A percentile compares a stretch with the other conserved stretches of the same genome.
phyloP scores from a whole-genome alignment of 441 rosid genomes.

The Heliophila coronopifolia region DNA sequence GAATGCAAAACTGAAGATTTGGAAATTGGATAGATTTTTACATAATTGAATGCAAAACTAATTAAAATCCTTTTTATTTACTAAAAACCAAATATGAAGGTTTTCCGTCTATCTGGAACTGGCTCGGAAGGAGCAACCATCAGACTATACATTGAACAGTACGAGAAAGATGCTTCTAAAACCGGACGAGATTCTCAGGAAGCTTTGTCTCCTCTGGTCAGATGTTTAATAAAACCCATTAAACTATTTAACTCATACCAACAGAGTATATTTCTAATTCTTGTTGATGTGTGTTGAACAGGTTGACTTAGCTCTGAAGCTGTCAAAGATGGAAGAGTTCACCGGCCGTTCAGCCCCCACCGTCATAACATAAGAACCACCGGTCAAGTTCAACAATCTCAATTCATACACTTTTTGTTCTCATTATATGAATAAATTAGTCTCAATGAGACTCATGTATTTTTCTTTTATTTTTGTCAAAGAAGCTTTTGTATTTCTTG shows the following conservation, averaged over 20 bases:
- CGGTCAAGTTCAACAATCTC: not conserved
- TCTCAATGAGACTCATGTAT: conserved; percentile 12
- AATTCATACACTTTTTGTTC: conserved; percentile 3
- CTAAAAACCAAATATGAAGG: conserved; percentile 34
- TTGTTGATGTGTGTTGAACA: conserved; percentile 31
- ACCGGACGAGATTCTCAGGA: conserved; percentile 82
- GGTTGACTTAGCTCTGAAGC: conserved; percentile 87
- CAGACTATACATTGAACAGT: conserved; percentile 91
- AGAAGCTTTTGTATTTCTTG: conserved; percentile 7
- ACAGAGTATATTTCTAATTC: not conserved
- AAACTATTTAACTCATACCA: not conserved
- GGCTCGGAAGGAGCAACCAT: conserved; percentile 99
- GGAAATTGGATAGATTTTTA: too few relatives aligned
- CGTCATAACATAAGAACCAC: conserved; percentile 69
- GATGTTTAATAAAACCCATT: conserved; percentile 8
- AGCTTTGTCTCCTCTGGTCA: conserved; percentile 84
- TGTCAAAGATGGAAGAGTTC: conserved; percentile 82
- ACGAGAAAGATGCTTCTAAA: conserved; percentile 84
- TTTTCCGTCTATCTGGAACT: conserved; percentile 97
- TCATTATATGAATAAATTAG: conserved; percentile 16
- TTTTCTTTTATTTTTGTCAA: too few relatives aligned
- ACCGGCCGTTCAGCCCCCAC: conserved; percentile 95
- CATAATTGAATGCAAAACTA: too few relatives aligned
- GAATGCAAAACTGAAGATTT: not conserved
- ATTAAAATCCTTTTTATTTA: not conserved